phyloP scores from a whole-genome alignment of 192 early-diverging fungal genomes.

The Allomyces arbusculus region DNA sequence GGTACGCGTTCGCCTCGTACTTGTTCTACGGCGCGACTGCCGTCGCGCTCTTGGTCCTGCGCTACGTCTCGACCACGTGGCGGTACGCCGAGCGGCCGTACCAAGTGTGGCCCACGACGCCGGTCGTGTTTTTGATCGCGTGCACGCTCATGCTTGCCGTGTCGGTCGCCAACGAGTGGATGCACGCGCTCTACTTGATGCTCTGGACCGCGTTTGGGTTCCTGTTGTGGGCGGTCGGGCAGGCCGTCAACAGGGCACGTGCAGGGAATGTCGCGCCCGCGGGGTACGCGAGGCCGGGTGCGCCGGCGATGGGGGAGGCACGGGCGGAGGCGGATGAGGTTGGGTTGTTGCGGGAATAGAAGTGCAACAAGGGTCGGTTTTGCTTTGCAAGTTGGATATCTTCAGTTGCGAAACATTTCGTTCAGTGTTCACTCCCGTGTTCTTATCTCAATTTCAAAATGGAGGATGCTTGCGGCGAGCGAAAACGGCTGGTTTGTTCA shows the following conservation, averaged over 20 bases:
- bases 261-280: too few relatives aligned
- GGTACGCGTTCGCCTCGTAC: background rate
- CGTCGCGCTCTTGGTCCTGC: background rate
- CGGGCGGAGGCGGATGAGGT: too few relatives aligned
- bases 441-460: too few relatives aligned
- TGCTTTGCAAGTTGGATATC: too few relatives aligned
- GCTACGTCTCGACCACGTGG: background rate
- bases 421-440: too few relatives aligned
- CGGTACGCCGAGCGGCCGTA: background rate
- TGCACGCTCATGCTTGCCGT: background rate
- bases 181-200: background rate
- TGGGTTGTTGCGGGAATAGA: too few relatives aligned
- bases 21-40: background rate
- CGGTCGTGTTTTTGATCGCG: background rate
- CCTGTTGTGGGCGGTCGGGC: background rate
- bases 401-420: too few relatives aligned
- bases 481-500: too few relatives aligned
- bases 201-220: background rate
- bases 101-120: background rate
- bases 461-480: too few relatives aligned
- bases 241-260: background rate
- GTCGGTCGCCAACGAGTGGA: background rate
- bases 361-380: too few relatives aligned
- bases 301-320: too few relatives aligned
- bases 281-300: too few relatives aligned